Percentiles rank a stretch among this genome's conserved stretches.
Evolutionary conservation across 176 grass and related monocot genomes (phyloP).

Genomic region (Thinopyrum elongatum): DNA sequence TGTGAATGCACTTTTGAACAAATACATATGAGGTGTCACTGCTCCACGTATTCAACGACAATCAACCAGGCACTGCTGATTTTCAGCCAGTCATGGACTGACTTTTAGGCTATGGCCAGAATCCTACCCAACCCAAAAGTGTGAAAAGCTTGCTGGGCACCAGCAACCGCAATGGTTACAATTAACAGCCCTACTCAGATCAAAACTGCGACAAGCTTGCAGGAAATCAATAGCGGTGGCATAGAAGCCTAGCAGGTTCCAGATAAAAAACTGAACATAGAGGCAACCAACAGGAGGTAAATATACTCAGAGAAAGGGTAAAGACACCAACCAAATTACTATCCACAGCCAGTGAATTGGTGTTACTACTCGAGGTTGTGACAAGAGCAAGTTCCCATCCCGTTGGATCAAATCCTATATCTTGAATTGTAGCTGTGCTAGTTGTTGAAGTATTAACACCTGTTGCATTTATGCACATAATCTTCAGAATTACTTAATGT

Average conservation of each 20-base stretch:
- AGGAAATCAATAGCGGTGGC: background rate
- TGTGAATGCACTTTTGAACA: background rate
- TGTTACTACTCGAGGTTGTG: conserved; percentile 57
- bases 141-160: background rate
- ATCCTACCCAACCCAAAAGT: background rate
- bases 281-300: background rate
- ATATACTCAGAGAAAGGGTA: conserved; percentile 24
- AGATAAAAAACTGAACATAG: conserved; percentile 3
- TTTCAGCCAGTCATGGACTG: background rate
- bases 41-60: background rate
- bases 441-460: conserved; percentile 43
- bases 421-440: conserved; percentile 42
- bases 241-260: background rate
- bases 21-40: too few species aligned
- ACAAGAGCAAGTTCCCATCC: conserved; percentile 99
- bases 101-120: background rate
- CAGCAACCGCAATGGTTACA: background rate
- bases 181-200: background rate
- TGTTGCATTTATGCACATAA: conserved; percentile 29
- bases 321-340: conserved; percentile 73
- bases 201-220: conserved; percentile 12
- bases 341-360: conserved; percentile 46
- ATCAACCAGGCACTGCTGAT: background rate
- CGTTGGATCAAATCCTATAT: conserved; percentile 88
- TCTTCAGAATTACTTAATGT: conserved; percentile 22